Evolutionary conservation across 148 eudicot genomes (phyloP).

Genomic region (Drosera capensis): DNA sequence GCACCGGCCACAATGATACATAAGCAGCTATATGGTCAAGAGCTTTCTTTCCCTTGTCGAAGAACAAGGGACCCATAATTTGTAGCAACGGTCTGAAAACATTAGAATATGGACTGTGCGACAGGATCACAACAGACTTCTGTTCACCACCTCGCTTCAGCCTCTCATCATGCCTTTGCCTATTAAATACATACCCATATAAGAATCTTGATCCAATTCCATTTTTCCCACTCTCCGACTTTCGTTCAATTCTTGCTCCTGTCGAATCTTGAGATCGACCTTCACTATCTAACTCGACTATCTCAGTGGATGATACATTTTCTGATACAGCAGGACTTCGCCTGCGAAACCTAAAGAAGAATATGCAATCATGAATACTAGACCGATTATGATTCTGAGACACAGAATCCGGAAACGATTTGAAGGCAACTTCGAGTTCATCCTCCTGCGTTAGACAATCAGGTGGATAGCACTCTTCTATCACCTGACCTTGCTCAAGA

Average conservation of each 20-base stretch:
- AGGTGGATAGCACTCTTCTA: constrained; percentile 82
- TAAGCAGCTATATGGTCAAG: constrained; percentile 68
- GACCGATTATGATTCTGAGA: constrained; percentile 77
- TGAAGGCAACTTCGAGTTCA: constrained; percentile 73
- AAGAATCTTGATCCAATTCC: constrained; percentile 25
- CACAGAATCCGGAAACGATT: constrained; percentile 91
- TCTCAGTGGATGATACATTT: constrained; percentile 24
- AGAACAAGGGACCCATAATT: constrained; percentile 88
- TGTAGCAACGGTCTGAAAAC: constrained; percentile 84
- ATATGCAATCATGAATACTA: constrained; percentile 82
- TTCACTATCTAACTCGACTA: constrained; percentile 21
- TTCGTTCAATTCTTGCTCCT: constrained; percentile 6
- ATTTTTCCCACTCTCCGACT: constrained; percentile 2
- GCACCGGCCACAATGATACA: constrained; percentile 79
- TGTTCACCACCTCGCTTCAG: constrained; percentile 96
- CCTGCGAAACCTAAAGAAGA: constrained; percentile 74
- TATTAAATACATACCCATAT: constrained; percentile 90
- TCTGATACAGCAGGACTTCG: constrained; percentile 9
- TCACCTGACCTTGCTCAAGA: constrained; percentile 91
- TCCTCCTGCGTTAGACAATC: constrained; percentile 57
- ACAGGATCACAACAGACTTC: constrained; percentile 86
- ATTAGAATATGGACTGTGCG: constrained; percentile 69
- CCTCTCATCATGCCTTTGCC: constrained; percentile 97
- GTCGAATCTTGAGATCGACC: constrained; percentile 9
- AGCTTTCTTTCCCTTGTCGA: constrained; percentile 86